Conservation (phyloP, 2,329 filamentous ascomycete species). For the Xylariomycetidae sp. region DNA sequence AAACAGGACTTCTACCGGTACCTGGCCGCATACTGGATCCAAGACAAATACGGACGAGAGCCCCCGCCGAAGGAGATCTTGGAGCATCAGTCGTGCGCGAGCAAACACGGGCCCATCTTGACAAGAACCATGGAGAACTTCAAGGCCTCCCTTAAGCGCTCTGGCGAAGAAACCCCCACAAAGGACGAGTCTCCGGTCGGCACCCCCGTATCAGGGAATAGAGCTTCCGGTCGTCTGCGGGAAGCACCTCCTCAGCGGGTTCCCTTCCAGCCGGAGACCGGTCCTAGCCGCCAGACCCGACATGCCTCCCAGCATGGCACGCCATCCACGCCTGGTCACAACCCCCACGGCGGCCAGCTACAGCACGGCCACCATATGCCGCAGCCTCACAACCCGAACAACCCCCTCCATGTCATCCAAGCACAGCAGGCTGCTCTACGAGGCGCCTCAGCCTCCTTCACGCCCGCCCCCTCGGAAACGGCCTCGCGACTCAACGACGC, state of each 20-base stretch:
- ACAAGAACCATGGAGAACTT: conserved; percentile 76
- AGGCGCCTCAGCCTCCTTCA: conserved; percentile 37
- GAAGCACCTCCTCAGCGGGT: conserved; percentile 81
- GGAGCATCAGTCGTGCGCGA: conserved; percentile 68
- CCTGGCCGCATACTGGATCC: conserved; percentile 81
- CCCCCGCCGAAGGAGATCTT: conserved; percentile 84
- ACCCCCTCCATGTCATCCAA: conserved; percentile 25
- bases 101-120: conserved; percentile 75
- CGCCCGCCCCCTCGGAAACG: conserved; percentile 49
- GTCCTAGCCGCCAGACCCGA: conserved; percentile 56
- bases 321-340: conserved; percentile 19
- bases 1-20: conserved; percentile 90
- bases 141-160: conserved; percentile 44
- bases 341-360: conserved; percentile 13
- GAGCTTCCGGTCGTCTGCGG: conserved; percentile 60
- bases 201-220: conserved; percentile 43
- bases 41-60: conserved; percentile 67
- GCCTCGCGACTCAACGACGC: conserved; percentile 56
- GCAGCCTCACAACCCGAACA: conserved; percentile 23
- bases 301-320: conserved; percentile 42
- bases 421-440: conserved; percentile 25
- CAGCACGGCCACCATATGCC: conserved; percentile 19
- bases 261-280: conserved; percentile 77
- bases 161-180: conserved; percentile 53
- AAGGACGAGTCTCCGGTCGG: conserved; percentile 53